These are phyloP conservation scores for Annulohypoxylon maeteangense DNA, from an alignment of 495 filamentous ascomycete genomes.

Conservation along the genomic window DNA sequence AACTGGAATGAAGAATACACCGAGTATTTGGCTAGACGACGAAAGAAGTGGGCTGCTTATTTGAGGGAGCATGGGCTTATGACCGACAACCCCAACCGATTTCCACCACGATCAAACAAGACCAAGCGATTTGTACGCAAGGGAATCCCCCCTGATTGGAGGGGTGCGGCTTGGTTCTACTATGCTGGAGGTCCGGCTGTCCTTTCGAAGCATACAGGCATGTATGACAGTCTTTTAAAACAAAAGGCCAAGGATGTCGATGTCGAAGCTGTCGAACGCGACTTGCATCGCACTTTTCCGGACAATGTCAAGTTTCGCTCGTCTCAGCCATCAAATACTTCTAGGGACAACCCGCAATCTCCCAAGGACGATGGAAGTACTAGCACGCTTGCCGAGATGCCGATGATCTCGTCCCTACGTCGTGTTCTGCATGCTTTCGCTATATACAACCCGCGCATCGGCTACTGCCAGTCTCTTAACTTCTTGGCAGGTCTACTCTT, in stretches of 20 bases:
- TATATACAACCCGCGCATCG: conserved; percentile 86
- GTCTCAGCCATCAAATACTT: background rate
- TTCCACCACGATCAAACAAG: conserved; percentile 82
- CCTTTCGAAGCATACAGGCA: conserved; percentile 74
- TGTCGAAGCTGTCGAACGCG: conserved; percentile 91
- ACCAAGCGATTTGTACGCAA: conserved; percentile 92
- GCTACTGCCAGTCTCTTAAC: conserved; percentile 97
- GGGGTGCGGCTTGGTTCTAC: conserved; percentile 96
- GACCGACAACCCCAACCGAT: conserved; percentile 74
- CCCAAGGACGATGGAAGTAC: conserved; percentile 26
- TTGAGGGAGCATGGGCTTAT: conserved; percentile 80
- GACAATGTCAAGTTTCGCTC: conserved; percentile 84
- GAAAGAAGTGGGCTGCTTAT: conserved; percentile 82
- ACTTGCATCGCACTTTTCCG: conserved; percentile 94
- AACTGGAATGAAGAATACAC: conserved; percentile 79
- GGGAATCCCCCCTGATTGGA: conserved; percentile 92
- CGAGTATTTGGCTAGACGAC: conserved; percentile 72
- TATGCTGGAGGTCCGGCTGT: conserved; percentile 90
- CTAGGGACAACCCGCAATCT: conserved; percentile 48
- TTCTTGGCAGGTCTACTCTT: conserved; percentile 97
- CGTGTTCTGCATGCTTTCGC: conserved; percentile 91
- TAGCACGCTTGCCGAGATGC: conserved; percentile 68
- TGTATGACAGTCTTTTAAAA: conserved; percentile 76
- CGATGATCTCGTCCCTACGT: conserved; percentile 81
- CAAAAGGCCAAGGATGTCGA: conserved; percentile 74